phyloP scores from a whole-genome alignment of 345 rosid species.

The Brassica carinata region DNA sequence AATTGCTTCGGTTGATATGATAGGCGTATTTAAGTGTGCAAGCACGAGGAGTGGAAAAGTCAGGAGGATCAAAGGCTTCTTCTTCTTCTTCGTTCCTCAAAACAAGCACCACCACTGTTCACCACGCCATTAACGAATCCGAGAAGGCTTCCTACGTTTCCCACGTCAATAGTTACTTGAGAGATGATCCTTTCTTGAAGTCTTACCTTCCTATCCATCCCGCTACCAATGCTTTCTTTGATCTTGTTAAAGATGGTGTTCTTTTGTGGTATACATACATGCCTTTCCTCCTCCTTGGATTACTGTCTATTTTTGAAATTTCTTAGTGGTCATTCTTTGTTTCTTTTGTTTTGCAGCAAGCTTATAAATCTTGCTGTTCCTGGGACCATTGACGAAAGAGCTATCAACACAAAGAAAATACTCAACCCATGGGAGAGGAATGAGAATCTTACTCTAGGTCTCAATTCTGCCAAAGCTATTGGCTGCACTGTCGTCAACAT shows the following conservation, averaged over 20 bases:
- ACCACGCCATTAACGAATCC: constrained; percentile 79
- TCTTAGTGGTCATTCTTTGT: constrained; percentile 29
- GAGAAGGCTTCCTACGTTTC: constrained; percentile 95
- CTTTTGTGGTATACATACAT: constrained; percentile 70
- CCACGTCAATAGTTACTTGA: constrained; percentile 77
- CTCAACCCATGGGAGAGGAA: constrained; percentile 99
- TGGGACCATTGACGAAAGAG: constrained; percentile 97
- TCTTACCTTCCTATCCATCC: constrained; percentile 82
- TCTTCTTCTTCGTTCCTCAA: constrained; percentile 77
- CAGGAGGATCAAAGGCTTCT: constrained; percentile 59
- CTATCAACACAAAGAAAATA: constrained; percentile 78
- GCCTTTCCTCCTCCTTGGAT: not conserved
- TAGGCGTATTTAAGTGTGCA: constrained; percentile 68
- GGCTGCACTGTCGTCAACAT: constrained; percentile 99
- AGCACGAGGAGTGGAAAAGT: constrained; percentile 51
- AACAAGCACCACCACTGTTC: constrained; percentile 85
- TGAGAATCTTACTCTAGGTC: constrained; percentile 96
- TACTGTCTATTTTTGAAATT: not conserved
- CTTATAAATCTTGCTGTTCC: constrained; percentile 97
- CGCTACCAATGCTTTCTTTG: constrained; percentile 75
- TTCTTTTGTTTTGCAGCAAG: constrained; percentile 60
- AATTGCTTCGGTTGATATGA: too few relatives aligned
- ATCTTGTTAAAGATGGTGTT: constrained; percentile 87
- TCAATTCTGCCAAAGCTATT: constrained; percentile 97
- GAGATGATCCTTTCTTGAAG: constrained; percentile 85